These are phyloP conservation scores for Amanita rubescens DNA, from an alignment of 768 basidiomycete genomes.

Conservation along the genomic window DNA sequence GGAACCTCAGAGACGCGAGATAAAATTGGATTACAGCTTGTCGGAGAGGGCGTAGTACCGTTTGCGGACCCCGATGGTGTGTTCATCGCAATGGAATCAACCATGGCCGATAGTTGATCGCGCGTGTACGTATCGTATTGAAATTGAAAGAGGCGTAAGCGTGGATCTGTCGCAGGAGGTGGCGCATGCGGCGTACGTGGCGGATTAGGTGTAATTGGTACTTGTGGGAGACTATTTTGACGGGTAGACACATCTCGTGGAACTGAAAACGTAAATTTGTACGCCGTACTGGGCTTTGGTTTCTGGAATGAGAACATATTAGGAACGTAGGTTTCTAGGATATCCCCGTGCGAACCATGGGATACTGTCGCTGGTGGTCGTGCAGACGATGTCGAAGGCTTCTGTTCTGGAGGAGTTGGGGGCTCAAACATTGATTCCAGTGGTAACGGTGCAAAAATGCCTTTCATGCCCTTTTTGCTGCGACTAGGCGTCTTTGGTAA, in stretches of 20 bases:
- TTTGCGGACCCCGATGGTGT: conserved; percentile 53
- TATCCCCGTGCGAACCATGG: conserved; percentile 30
- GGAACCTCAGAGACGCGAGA: conserved; percentile 43
- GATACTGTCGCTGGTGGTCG: conserved; percentile 5
- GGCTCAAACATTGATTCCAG: conserved; percentile 93
- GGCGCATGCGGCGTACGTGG: conserved; percentile 20
- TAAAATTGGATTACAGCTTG: conserved; percentile 35
- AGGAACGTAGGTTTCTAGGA: conserved; percentile 42
- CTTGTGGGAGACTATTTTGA: conserved; percentile 37
- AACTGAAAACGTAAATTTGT: conserved; percentile 72
- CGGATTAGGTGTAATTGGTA: conserved; percentile 54
- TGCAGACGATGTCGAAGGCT: conserved; percentile 8
- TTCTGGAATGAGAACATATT: conserved; percentile 39
- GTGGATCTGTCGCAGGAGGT: conserved; percentile 54
- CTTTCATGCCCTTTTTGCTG: conserved; percentile 55
- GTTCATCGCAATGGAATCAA: conserved; percentile 88
- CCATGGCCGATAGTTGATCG: conserved; percentile 88
- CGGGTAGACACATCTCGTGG: conserved; percentile 32
- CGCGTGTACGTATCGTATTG: conserved; percentile 96
- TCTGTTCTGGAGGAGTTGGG: conserved; percentile 64
- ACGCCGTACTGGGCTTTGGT: conserved; percentile 40
- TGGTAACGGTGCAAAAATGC: conserved; percentile 83
- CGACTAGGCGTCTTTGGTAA: conserved; percentile 62
- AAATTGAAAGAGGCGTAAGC: conserved; percentile 83
- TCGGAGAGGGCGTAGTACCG: conserved; percentile 37